A percentile compares a stretch with the other conserved stretches of the same genome.
These are phyloP conservation scores for Cyanophora paradoxa DNA, from an alignment of 78 protist genomes.

Conservation along the genomic window DNA sequence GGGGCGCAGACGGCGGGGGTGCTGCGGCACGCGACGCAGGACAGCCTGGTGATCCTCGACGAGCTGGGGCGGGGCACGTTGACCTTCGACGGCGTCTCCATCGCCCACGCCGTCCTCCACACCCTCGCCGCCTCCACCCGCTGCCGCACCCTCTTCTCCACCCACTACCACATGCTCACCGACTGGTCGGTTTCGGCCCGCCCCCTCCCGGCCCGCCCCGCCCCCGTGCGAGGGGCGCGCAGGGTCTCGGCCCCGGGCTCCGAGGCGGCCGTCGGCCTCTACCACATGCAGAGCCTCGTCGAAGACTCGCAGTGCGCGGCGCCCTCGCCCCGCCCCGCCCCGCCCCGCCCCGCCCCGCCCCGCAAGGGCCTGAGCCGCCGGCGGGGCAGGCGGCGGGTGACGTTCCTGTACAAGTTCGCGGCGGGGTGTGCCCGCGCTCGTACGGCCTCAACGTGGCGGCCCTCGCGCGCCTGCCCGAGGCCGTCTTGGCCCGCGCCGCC, in stretches of 20 bases:
- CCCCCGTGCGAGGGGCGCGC: no score
- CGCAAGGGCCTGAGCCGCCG: neutral
- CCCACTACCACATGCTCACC: constrained; percentile 91
- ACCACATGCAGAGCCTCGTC: constrained; percentile 70
- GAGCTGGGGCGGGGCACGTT: constrained; percentile 94
- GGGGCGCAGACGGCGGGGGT: no score
- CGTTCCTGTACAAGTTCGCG: constrained; percentile 76
- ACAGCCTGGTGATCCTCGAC: constrained; percentile 91
- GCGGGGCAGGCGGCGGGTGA: constrained; percentile 43
- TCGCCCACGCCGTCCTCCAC: constrained; percentile 31
- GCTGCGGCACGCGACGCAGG: constrained; percentile 49
- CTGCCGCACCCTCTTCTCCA: constrained; percentile 86
- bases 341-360: neutral
- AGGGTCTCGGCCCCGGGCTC: no score
- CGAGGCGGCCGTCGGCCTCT: constrained; percentile 31
- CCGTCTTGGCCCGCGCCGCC: constrained; percentile 46
- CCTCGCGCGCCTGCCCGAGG: constrained; percentile 73
- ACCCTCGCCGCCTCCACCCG: constrained; percentile 3
- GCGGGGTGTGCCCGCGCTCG: constrained; percentile 67
- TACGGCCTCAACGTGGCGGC: constrained; percentile 93
- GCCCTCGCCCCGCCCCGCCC: no score
- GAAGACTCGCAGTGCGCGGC: no score
- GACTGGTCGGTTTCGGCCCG: no score
- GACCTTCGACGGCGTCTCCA: constrained; percentile 78
- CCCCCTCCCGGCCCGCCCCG: no score